Conservation (phyloP, 768 basidiomycete species). For the Rhizopogon rudus region DNA sequence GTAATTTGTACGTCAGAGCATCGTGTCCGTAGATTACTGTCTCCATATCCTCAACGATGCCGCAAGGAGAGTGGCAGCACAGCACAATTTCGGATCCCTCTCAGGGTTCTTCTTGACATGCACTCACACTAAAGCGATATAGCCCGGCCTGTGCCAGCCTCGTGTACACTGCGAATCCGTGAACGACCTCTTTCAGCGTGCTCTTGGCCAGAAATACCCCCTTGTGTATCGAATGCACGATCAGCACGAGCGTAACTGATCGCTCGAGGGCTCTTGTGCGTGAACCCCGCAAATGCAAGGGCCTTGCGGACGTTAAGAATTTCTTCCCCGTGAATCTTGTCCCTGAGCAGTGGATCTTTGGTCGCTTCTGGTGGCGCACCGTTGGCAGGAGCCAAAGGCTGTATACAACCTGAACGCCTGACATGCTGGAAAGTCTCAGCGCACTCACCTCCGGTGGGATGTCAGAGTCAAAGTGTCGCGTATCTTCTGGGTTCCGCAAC, state of each 20-base stretch:
- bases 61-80: slow-evolving; percentile 25
- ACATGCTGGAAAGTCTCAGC: slow-evolving; percentile 21
- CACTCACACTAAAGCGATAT: slow-evolving; percentile 65
- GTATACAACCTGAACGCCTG: slow-evolving; percentile 18
- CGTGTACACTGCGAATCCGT: slow-evolving; percentile 54
- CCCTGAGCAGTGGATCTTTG: slow-evolving; percentile 81
- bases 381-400: slow-evolving; percentile 88
- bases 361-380: slow-evolving; percentile 81
- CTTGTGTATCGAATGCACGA: slow-evolving; percentile 58
- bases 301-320: slow-evolving; percentile 90
- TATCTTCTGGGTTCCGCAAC: slow-evolving; percentile 77
- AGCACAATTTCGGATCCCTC: slow-evolving; percentile 23
- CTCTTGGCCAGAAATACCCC: slow-evolving; percentile 45
- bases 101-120: slow-evolving; percentile 24
- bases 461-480: slow-evolving; percentile 92
- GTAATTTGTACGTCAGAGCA: slow-evolving; percentile 8
- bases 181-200: slow-evolving; percentile 60
- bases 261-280: slow-evolving; percentile 81
- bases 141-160: slow-evolving; percentile 68
- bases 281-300: slow-evolving; percentile 87
- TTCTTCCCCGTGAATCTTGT: slow-evolving; percentile 81
- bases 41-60: slow-evolving; percentile 27
- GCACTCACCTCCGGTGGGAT: slow-evolving; percentile 80
- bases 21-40: slow-evolving; percentile 23
- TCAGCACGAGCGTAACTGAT: slow-evolving; percentile 75